phyloP scores from a whole-genome alignment of 768 basidiomycete genomes.

The Xanthoconium stramineum region DNA sequence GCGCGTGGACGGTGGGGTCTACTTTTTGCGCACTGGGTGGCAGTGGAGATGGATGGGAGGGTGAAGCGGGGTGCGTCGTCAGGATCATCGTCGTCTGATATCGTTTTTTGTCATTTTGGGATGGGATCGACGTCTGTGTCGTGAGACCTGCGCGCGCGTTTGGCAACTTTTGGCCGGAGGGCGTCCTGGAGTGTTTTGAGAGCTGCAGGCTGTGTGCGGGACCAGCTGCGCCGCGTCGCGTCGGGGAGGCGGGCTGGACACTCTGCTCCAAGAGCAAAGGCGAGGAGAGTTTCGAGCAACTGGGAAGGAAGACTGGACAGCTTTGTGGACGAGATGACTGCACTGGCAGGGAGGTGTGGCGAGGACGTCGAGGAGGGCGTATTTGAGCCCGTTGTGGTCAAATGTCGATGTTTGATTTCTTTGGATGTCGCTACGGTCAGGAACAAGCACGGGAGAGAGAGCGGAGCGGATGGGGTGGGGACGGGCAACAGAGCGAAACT shows the following conservation, averaged over 20 bases:
- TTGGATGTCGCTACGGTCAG: no score
- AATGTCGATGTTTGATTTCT: not conserved
- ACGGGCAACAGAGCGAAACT: no score
- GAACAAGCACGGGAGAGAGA: no score
- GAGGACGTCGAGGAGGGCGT: slow-evolving; percentile 28
- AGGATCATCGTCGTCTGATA: slow-evolving; percentile 1
- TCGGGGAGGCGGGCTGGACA: slow-evolving; percentile 18
- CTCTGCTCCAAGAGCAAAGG: slow-evolving; percentile 30
- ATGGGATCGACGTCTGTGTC: slow-evolving; percentile 5
- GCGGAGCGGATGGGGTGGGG: no score
- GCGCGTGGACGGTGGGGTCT: slow-evolving; percentile 55
- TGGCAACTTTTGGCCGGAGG: slow-evolving; percentile 9
- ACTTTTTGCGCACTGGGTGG: slow-evolving; percentile 80
- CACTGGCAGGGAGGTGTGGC: slow-evolving; percentile 18
- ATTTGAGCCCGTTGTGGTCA: slow-evolving; percentile 10
- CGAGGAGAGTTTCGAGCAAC: slow-evolving; percentile 25
- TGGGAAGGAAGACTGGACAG: not conserved
- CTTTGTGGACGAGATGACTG: slow-evolving; percentile 3
- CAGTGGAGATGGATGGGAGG: slow-evolving; percentile 60
- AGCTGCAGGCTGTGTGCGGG: slow-evolving; percentile 18
- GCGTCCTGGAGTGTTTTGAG: slow-evolving; percentile 20
- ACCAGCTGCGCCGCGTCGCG: slow-evolving; percentile 21
- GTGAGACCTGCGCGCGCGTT: slow-evolving; percentile 24
- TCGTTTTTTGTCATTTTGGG: slow-evolving; percentile 22
- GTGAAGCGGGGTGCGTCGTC: slow-evolving; percentile 52